Percentiles rank a stretch among this genome's conserved stretches.
These are phyloP conservation scores for Globisporangium barbulae DNA, from an alignment of 352 stramenopile species.

Conservation along the genomic window DNA sequence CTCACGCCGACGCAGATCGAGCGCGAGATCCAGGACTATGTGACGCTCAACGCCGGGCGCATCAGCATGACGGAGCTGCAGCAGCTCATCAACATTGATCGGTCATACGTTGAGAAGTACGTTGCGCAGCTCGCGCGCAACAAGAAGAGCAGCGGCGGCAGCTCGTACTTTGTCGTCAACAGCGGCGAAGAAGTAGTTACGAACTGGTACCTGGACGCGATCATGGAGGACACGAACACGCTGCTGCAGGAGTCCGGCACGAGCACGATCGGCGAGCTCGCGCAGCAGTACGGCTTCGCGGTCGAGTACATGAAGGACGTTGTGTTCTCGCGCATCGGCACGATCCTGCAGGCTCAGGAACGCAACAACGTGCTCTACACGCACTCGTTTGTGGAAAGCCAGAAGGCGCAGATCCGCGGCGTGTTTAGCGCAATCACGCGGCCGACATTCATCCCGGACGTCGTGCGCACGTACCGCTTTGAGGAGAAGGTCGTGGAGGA, in stretches of 20 bases:
- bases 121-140: slow-evolving; percentile 39
- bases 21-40: slow-evolving; percentile 70
- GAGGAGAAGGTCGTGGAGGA: slow-evolving; percentile 69
- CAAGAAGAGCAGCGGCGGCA: slow-evolving; percentile 22
- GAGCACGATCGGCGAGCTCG: slow-evolving; percentile 61
- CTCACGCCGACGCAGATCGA: slow-evolving; percentile 70
- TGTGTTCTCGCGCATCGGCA: slow-evolving; percentile 52
- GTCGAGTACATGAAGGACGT: slow-evolving; percentile 85
- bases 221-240: slow-evolving; percentile 81
- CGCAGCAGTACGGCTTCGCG: slow-evolving; percentile 77
- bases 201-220: slow-evolving; percentile 78
- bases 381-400: slow-evolving; percentile 60
- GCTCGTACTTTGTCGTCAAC: slow-evolving; percentile 61
- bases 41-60: slow-evolving; percentile 61
- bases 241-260: slow-evolving; percentile 72
- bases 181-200: slow-evolving; percentile 77
- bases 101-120: slow-evolving; percentile 64
- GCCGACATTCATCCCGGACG: slow-evolving; percentile 66
- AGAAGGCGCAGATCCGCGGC: slow-evolving; percentile 63
- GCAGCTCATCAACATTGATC: slow-evolving; percentile 68
- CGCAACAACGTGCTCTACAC: slow-evolving; percentile 75
- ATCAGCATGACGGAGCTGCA: slow-evolving; percentile 66
- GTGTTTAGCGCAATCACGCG: slow-evolving; percentile 61
- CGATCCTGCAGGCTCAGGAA: slow-evolving; percentile 61
- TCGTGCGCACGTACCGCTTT: slow-evolving; percentile 50